Base-by-base conservation (phyloP, 2,329 filamentous ascomycete species). In the Torrubiella hemipterigena region DNA sequence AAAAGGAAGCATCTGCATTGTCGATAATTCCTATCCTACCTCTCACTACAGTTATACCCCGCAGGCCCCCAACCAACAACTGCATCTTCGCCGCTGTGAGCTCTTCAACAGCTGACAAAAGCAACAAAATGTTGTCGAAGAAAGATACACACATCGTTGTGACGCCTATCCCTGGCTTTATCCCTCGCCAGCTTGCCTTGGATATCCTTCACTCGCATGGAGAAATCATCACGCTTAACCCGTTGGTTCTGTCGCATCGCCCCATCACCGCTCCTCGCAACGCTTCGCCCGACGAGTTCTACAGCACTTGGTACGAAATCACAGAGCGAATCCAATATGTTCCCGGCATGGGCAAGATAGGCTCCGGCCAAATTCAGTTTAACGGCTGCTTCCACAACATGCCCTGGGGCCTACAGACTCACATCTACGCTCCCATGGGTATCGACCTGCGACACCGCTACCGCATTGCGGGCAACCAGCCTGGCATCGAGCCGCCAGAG, bases 301-400 rank as follows among this genome's bases (percentile, higher is more conserved):
- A 78, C 54, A 73, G 73, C 39, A 78, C 77, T 18, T 82, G 77
- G 77, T 82, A 82, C 51, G 75, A 81, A 52, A 81, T 82, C 46
- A 68, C 59, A 35, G 68, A 82, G 61, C 68, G 74, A 44, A 76
- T 82, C 37, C 76, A 80, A 48, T 72, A 74, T 42, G 56, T 81
- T 6, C 77, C 77, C 1, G 77, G 77, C 20, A 56, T 80, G 33
- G 77, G 77, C 41, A 73, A 63, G 53, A 62, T 77, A 37, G 75
- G 75, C 16, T 71, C 72, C 4, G 68, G 73, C 47, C 70, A 72
- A 46, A 77, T 82, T 52, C 66, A 61, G 28, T 82, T 82, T 57
- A 78, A 73, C 37, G 77, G 73, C 37, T 79, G 76, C 47, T 82
- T 82, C 49, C 77, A 82, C 47, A 68, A 81, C 50, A 72, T 80